Base-by-base conservation (phyloP, 2,329 filamentous ascomycete genomes). In the Sphaerostilbella broomeana region DNA sequence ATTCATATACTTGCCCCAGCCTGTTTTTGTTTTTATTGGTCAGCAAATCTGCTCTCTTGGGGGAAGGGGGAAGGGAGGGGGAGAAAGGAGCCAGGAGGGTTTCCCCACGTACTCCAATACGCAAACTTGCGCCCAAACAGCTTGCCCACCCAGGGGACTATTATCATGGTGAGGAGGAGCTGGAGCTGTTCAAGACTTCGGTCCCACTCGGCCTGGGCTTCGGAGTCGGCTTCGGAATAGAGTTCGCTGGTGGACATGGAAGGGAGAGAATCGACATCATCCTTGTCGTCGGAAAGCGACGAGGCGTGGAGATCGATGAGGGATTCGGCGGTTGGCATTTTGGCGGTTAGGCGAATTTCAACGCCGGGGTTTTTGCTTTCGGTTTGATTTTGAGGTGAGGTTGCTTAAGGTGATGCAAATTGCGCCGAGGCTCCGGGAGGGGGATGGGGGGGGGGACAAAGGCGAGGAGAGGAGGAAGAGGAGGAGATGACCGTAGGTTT, bases 141-240 rank as follows among this genome's bases (percentile, higher is more conserved):
- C 65, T 97, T 98, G 43, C 92, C 92, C 51, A 87, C 70, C 62
- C 94, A 95, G 3, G 92, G 92, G 35, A 98, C 83, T 51, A 97
- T 64, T 34, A 97, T 84, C 87, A 98, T 94, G 15, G 86, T 94
- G 58, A 97, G 65, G 50, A 98, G 72, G 49, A 97, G 72, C 67
- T 98, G 88, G 44, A 98, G 67, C 66, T 98, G 92, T 63, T 95
- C 86, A 47, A 98, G 68, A 54, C 86, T 94, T 55, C 89, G 86
- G 54, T 90, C 84, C 92, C 92, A 98, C 65, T 98, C 90, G 45
- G 77, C 77, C 63, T 98, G 90, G 8, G 92, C 92, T 58, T 97
- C 90, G 26, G 84, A 87, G 44, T 83, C 70, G 44, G 72, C 70
- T 35, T 83, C 77, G 21, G 68, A 70, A 49, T 69, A 69, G 35